Percentiles rank a stretch among this genome's conserved stretches.
These are phyloP conservation scores for Ananas comosus DNA, from an alignment of 176 grass and related monocot species.

Conservation along the genomic window DNA sequence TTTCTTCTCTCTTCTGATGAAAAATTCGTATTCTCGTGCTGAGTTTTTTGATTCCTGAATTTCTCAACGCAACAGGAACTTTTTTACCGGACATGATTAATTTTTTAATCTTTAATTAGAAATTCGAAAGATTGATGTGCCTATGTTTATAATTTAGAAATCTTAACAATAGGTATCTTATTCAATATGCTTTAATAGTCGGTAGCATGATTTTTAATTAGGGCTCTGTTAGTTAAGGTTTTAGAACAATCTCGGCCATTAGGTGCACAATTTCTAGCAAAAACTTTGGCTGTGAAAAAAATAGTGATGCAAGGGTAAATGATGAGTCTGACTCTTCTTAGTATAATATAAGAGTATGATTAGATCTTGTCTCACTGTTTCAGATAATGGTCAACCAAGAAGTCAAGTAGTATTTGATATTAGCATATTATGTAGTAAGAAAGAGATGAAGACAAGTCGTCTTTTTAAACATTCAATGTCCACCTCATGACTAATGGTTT, in stretches of 20 bases:
- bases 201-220: too few species aligned
- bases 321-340: neutral
- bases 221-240: too few species aligned
- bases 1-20: neutral
- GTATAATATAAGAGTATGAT: neutral
- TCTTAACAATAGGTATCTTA: too few species aligned
- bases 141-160: too few species aligned
- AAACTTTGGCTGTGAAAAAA: neutral
- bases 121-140: too few species aligned
- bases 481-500: neutral
- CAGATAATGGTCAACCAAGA: neutral
- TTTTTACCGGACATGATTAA: too few species aligned
- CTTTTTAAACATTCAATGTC: neutral
- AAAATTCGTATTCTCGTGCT: neutral
- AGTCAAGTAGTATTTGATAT: neutral
- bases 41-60: neutral
- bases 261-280: neutral
- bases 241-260: too few species aligned
- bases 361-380: neutral
- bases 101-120: too few species aligned
- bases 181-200: too few species aligned
- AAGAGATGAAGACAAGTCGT: neutral
- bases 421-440: neutral
- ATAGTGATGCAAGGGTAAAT: neutral
- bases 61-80: too few species aligned